Percentiles rank a stretch among this genome's conserved stretches.
Evolutionary conservation across 208 protist species (phyloP).

Genomic region (Crithidia fasciculata): DNA sequence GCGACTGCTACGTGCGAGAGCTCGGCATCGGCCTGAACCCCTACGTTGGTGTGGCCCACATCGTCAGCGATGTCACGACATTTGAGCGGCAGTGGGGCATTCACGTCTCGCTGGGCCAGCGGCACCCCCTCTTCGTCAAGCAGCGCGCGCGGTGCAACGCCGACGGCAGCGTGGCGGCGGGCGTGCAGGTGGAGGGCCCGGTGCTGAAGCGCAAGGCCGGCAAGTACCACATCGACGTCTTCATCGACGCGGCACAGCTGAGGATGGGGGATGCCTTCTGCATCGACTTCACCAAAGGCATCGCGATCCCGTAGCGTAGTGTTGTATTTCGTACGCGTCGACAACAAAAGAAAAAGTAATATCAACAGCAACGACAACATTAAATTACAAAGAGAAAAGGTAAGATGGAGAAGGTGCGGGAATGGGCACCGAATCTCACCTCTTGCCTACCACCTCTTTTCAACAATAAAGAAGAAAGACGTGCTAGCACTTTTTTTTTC

Average conservation of each 20-base stretch:
- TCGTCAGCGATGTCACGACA: slow-evolving; percentile 89
- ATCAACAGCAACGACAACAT: background rate
- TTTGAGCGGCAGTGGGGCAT: slow-evolving; percentile 93
- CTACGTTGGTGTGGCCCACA: slow-evolving; percentile 71
- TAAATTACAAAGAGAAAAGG: background rate
- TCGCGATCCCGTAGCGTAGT: slow-evolving; percentile 30
- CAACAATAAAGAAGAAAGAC: no score
- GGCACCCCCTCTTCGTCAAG: slow-evolving; percentile 91
- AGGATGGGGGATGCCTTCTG: slow-evolving; percentile 55
- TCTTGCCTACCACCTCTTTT: no score
- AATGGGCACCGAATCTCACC: no score
- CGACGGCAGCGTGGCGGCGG: slow-evolving; percentile 56
- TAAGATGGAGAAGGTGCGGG: no score
- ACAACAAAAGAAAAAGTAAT: background rate
- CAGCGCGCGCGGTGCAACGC: slow-evolving; percentile 68
- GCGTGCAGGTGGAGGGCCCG: slow-evolving; percentile 61
- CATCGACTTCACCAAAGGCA: slow-evolving; percentile 80
- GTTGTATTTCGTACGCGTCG: background rate
- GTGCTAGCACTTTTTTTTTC: no score
- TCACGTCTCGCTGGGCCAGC: slow-evolving; percentile 87
- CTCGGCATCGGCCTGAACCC: slow-evolving; percentile 91
- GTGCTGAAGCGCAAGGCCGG: slow-evolving; percentile 87
- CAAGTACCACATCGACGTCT: slow-evolving; percentile 92
- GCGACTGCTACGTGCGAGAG: slow-evolving; percentile 87
- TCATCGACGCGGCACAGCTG: slow-evolving; percentile 70